Percentiles rank a stretch among this genome's conserved stretches.
phyloP scores from a whole-genome alignment of 2,329 filamentous ascomycete species.

The Pseudofabraea citricarpa region DNA sequence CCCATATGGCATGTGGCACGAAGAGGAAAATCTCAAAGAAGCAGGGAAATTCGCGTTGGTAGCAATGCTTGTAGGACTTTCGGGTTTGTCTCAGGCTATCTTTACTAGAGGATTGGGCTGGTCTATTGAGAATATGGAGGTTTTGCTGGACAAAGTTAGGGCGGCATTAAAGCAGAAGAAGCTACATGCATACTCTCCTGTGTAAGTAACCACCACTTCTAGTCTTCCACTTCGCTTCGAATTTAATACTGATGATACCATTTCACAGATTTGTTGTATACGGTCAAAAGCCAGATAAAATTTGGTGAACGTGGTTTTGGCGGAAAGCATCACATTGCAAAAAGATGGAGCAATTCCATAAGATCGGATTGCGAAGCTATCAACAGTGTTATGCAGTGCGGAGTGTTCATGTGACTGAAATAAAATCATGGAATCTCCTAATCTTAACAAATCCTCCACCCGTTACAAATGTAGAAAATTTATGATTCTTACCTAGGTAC shows the following conservation, averaged over 20 bases:
- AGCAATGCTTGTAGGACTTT: conserved; percentile 7
- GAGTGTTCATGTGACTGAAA: too few relatives aligned
- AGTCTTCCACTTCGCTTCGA: neutral
- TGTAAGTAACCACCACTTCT: too few relatives aligned
- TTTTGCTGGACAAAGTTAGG: conserved; percentile 15
- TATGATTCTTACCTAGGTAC: too few relatives aligned
- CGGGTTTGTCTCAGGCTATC: conserved; percentile 11
- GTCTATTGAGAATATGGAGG: conserved; percentile 13
- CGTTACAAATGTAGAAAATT: too few relatives aligned
- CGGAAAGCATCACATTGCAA: too few relatives aligned
- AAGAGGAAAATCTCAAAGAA: neutral
- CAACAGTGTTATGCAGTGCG: too few relatives aligned
- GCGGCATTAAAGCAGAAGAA: conserved; percentile 12
- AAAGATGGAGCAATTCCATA: too few relatives aligned
- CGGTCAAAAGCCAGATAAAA: conserved; percentile 6
- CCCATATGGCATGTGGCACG: neutral
- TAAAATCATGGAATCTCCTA: too few relatives aligned
- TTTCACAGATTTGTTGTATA: conserved; percentile 6
- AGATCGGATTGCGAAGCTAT: too few relatives aligned
- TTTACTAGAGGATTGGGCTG: conserved; percentile 16
- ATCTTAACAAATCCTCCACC: too few relatives aligned
- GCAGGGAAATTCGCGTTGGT: neutral
- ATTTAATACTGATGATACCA: neutral
- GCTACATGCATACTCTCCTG: conserved; percentile 14
- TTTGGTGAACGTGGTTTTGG: too few relatives aligned